phyloP scores from a whole-genome alignment of 2,329 filamentous ascomycete genomes.

The Myotisia sp. region DNA sequence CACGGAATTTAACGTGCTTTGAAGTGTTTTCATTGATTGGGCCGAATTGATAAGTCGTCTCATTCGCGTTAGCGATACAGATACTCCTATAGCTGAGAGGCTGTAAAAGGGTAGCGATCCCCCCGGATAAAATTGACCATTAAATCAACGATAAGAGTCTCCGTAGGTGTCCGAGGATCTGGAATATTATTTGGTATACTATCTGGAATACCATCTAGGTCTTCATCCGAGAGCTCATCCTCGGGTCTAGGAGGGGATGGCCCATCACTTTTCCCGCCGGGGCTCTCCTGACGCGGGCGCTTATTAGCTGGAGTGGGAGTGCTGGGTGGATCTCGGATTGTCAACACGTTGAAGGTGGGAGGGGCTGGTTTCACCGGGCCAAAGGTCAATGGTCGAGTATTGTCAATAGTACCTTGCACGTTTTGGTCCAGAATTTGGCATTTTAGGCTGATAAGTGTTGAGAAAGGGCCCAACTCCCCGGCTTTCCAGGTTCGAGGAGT shows the following conservation, averaged over 20 bases:
- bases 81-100: conserved; percentile 6
- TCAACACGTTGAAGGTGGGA: neutral
- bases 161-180: conserved; percentile 9
- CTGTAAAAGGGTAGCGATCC: conserved; percentile 10
- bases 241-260: neutral
- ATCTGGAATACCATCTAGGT: neutral
- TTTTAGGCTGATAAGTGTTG: conserved; percentile 7
- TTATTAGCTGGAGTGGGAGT: neutral
- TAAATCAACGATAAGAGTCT: conserved; percentile 11
- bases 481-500: too few relatives aligned
- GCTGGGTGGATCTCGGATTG: too few relatives aligned
- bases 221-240: conserved; percentile 3
- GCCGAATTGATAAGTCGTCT: conserved; percentile 10
- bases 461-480: conserved; percentile 9
- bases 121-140: conserved; percentile 9
- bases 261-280: neutral
- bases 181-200: conserved; percentile 5
- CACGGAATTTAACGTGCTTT: conserved; percentile 7
- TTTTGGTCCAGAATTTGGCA: conserved; percentile 5
- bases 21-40: conserved; percentile 8
- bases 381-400: neutral
- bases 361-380: neutral
- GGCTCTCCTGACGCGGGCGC: too few relatives aligned
- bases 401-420: conserved; percentile 2
- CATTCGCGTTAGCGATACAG: conserved; percentile 10